These are phyloP conservation scores for Penicillium coffeae DNA, from an alignment of 495 filamentous ascomycete genomes.

Conservation along the genomic window DNA sequence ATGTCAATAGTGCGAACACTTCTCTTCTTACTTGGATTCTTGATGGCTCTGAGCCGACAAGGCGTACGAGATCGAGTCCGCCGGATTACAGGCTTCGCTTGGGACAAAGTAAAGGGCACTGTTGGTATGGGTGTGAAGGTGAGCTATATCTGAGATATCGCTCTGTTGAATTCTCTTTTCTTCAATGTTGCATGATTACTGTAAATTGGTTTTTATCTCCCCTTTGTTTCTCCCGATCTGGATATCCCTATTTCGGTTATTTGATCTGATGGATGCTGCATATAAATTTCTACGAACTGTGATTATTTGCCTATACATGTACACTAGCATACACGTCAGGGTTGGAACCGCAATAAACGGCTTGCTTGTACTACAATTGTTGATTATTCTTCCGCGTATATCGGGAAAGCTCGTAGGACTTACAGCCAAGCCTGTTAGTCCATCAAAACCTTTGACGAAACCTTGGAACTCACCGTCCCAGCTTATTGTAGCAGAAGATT, in stretches of 20 bases:
- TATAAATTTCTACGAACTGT: constrained; percentile 21
- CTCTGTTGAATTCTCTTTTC: neutral
- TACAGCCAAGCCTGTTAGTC: too few species aligned
- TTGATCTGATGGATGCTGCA: constrained; percentile 7
- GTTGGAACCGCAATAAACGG: neutral
- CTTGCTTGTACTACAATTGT: neutral
- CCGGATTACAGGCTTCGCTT: constrained; percentile 61
- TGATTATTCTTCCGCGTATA: neutral
- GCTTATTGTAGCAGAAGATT: too few species aligned
- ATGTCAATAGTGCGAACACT: constrained; percentile 69
- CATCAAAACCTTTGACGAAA: too few species aligned
- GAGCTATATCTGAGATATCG: constrained; percentile 73
- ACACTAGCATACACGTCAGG: constrained; percentile 5
- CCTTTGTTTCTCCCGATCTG: constrained; percentile 2
- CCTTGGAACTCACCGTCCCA: too few species aligned
- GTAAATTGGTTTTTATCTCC: constrained; percentile 16
- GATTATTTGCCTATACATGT: constrained; percentile 16
- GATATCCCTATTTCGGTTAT: constrained; percentile 4
- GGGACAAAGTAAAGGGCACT: constrained; percentile 80
- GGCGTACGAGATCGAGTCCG: constrained; percentile 72
- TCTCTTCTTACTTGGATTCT: constrained; percentile 75
- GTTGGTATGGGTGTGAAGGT: constrained; percentile 98
- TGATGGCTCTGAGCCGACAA: constrained; percentile 70
- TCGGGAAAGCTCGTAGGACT: too few species aligned
- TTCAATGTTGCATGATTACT: constrained; percentile 12